Conservation (phyloP, 2,329 filamentous ascomycete genomes). For the Penicillium sp. region DNA sequence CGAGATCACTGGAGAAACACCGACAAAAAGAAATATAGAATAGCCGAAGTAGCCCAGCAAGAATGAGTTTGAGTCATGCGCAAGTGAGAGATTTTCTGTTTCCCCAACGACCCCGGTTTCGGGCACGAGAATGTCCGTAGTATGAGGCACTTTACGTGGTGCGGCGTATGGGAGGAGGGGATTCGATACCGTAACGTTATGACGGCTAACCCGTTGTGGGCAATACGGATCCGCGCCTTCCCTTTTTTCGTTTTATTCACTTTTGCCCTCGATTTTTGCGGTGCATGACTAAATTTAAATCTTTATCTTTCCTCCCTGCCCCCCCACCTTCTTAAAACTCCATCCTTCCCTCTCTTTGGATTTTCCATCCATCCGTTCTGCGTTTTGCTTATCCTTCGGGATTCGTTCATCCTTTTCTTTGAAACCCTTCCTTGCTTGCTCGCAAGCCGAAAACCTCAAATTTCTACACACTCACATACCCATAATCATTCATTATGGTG, state of each 20-base stretch:
- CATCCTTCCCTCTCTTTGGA: constrained; percentile 22
- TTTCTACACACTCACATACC: constrained; percentile 15
- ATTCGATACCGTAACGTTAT: not conserved
- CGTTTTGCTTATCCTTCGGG: constrained; percentile 17
- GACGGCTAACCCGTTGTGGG: not conserved
- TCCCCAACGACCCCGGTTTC: constrained; percentile 26
- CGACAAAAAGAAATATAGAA: not conserved
- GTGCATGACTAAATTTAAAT: constrained; percentile 30
- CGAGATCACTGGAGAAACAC: not conserved
- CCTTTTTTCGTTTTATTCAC: constrained; percentile 2
- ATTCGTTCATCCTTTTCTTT: constrained; percentile 9
- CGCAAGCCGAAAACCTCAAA: constrained; percentile 8
- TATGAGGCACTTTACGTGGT: constrained; percentile 14
- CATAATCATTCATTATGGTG: constrained; percentile 32
- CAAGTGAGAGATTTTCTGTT: constrained; percentile 23
- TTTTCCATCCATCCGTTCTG: constrained; percentile 22
- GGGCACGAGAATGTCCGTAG: constrained; percentile 13
- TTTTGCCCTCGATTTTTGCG: not conserved
- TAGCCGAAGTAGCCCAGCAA: not conserved
- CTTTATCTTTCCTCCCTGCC: constrained; percentile 23
- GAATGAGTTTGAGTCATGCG: constrained; percentile 10
- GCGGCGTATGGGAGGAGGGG: not conserved
- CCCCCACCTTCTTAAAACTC: constrained; percentile 27
- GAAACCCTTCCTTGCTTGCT: constrained; percentile 11
- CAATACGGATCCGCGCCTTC: constrained; percentile 1